phyloP scores from a whole-genome alignment of 2,329 filamentous ascomycete species.

The Colletotrichum sp. region DNA sequence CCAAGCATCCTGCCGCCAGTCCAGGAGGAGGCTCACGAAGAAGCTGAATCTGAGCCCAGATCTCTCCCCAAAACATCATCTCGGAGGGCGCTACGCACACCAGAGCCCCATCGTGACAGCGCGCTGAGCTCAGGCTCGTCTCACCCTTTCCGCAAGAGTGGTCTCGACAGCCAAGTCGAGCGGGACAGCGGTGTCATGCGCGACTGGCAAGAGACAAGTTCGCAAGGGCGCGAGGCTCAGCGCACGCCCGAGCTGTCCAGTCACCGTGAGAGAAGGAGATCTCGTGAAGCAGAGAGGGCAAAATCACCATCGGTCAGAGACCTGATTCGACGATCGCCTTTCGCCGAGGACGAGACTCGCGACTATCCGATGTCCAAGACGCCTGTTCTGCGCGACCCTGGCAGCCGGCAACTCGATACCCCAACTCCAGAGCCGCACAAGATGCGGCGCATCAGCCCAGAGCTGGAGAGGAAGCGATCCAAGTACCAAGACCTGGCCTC shows the following conservation, averaged over 20 bases:
- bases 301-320: constrained; percentile 26
- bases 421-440: constrained; percentile 50
- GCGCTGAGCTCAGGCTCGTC: constrained; percentile 53
- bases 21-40: constrained; percentile 55
- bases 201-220: constrained; percentile 44
- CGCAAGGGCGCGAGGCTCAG: constrained; percentile 25
- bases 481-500: constrained; percentile 32
- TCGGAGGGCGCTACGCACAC: constrained; percentile 26
- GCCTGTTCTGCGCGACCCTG: constrained; percentile 45
- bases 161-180: constrained; percentile 36
- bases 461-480: constrained; percentile 24
- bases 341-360: constrained; percentile 14
- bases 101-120: constrained; percentile 54
- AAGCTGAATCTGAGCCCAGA: constrained; percentile 37
- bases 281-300: constrained; percentile 5
- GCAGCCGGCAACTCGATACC: constrained; percentile 36
- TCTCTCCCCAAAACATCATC: constrained; percentile 14
- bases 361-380: constrained; percentile 39
- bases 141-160: constrained; percentile 39
- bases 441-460: constrained; percentile 27
- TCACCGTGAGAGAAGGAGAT: constrained; percentile 25
- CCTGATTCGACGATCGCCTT: constrained; percentile 25
- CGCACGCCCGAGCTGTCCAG: constrained; percentile 14
- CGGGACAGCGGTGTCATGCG: constrained; percentile 64
- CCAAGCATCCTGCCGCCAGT: constrained; percentile 56